Evolutionary conservation across 2,329 filamentous ascomycete species (phyloP), one percentile per base, ranked within the genome.

Genomic region (Claviceps sp.): DNA sequence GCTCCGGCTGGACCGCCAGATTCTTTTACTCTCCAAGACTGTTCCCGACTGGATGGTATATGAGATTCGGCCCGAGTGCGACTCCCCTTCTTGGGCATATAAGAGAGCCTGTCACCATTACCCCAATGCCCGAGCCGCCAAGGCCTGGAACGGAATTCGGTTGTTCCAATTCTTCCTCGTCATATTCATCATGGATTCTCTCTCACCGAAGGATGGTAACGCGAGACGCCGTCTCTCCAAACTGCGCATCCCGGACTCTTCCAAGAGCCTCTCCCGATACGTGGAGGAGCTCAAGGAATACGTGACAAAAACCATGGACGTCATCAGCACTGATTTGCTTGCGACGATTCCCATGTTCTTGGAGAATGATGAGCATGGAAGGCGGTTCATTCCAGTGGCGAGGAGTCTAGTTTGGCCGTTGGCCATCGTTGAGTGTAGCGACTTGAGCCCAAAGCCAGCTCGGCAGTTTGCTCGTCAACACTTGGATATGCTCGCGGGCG

Each of bases 371-470:
- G 43, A 34, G 1, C 13, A 38, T 14, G 54, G 40, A 34, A 46
- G 48, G 8, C 55, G 54, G 4, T 62, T 62, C 42, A 48, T 52
- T 8, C 50, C 60, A n/a, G 24, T 58, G 3, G 60, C 55, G 1
- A 56, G 60, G 38, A 58, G 54, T 20, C 51, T 62, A 4, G 55
- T 55, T 24, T 62, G 60, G 61, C 60, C 61, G 5, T 49, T 62
- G 43, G 52, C 51, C 2, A 55, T 62, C 22, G 40, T 62, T 4
- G 48, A 60, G 26, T 48, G 52, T 14, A 52, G 44, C 11, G 6
- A 40, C 4, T 18, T 56, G 1, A 56, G 55, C 44, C 52, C 55
- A 1, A n/a, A 42, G 5, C 52, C 53, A 14, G 51, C 48, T 2
- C 54, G 52, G 7, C 51, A 50, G 3, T 56, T 56, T 38, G 57